These are phyloP conservation scores for Chlorella sp. DNA, from an alignment of 139 green algal species.

Conservation along the genomic window DNA sequence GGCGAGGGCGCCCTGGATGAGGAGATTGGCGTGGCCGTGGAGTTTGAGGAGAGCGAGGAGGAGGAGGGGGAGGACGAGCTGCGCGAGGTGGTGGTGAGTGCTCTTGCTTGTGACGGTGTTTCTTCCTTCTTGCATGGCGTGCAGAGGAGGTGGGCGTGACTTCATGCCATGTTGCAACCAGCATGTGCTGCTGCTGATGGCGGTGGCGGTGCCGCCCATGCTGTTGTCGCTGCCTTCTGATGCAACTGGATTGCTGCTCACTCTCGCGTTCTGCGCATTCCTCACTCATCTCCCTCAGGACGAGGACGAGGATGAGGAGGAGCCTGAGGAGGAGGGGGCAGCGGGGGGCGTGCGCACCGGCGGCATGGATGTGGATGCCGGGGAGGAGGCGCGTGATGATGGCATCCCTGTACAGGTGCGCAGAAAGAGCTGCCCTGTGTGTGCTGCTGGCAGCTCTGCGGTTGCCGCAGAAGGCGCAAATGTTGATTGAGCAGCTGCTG, in stretches of 20 bases:
- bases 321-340: conserved; percentile 46
- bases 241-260: too few species aligned
- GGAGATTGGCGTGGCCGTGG: conserved; percentile 94
- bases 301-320: conserved; percentile 55
- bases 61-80: conserved; percentile 78
- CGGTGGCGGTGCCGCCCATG: too few species aligned
- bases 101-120: background rate
- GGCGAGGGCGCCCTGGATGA: conserved; percentile 79
- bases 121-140: background rate
- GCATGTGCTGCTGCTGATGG: too few species aligned
- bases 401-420: conserved; percentile 34
- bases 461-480: too few species aligned
- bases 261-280: too few species aligned
- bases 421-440: background rate
- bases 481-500: too few species aligned
- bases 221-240: too few species aligned
- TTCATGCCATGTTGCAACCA: too few species aligned
- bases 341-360: conserved; percentile 41
- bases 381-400: conserved; percentile 56
- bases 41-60: conserved; percentile 91
- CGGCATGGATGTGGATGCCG: conserved; percentile 64
- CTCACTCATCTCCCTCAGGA: too few species aligned
- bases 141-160: background rate
- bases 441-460: too few species aligned
- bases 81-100: conserved; percentile 54